Conservation (phyloP, 805 yeast genomes). For the Myxozyma sirexii region DNA sequence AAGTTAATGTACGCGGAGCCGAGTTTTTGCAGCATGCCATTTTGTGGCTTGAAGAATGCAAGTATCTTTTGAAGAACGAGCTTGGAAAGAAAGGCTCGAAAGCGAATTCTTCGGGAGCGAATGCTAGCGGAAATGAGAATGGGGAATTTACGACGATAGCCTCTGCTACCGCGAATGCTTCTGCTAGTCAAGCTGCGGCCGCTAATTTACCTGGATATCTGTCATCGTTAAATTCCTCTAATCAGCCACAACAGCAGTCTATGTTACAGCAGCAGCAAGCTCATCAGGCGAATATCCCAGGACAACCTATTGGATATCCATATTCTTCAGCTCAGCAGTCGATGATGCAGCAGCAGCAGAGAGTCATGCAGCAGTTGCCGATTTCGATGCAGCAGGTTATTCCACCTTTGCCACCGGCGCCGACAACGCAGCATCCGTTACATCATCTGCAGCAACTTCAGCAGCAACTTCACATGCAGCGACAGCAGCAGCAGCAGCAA, state of each 20-base stretch:
- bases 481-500: slow-evolving; percentile 21
- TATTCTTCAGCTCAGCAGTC: slow-evolving; percentile 1
- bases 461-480: slow-evolving; percentile 21
- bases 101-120: background rate
- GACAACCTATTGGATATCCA: background rate
- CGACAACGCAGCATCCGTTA: slow-evolving; percentile 20
- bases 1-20: slow-evolving; percentile 37
- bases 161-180: background rate
- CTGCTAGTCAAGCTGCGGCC: background rate
- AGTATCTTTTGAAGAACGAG: slow-evolving; percentile 30
- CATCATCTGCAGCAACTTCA: slow-evolving; percentile 26
- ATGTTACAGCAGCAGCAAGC: background rate
- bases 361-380: slow-evolving; percentile 14
- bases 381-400: slow-evolving; percentile 25
- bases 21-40: slow-evolving; percentile 39
- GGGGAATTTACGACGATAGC: background rate
- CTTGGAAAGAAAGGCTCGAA: slow-evolving; percentile 17
- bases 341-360: slow-evolving; percentile 11
- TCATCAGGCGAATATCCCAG: background rate
- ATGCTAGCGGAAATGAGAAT: background rate
- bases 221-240: background rate
- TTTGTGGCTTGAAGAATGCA: slow-evolving; percentile 38
- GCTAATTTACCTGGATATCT: slow-evolving; percentile 2
- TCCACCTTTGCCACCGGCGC: slow-evolving; percentile 22
- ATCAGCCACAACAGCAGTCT: background rate